Percentiles rank a stretch among this genome's conserved stretches.
These are phyloP conservation scores for Phytophthora europaea DNA, from an alignment of 352 stramenopile species.

Conservation along the genomic window DNA sequence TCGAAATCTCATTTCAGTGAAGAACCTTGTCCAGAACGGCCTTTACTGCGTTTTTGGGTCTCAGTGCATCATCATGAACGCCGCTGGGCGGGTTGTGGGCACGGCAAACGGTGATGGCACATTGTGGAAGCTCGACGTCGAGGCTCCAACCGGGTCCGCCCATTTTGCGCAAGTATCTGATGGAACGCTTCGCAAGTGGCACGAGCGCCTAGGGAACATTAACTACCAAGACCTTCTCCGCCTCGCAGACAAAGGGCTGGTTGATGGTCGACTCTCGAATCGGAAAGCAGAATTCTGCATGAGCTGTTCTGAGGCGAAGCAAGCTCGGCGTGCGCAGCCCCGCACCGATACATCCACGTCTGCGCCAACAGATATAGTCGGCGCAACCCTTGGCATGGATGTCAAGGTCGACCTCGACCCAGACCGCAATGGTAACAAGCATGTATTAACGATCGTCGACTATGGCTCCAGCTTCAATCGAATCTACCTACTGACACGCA, in stretches of 20 bases:
- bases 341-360: conserved; percentile 11
- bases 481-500: conserved; percentile 15
- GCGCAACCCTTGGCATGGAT: conserved; percentile 16
- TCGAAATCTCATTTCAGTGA: neutral
- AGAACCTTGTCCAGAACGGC: neutral
- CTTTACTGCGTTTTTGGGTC: neutral
- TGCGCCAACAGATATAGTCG: conserved; percentile 14
- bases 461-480: conserved; percentile 22
- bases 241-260: neutral
- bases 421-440: conserved; percentile 13
- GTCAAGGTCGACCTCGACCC: conserved; percentile 13
- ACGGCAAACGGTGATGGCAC: neutral
- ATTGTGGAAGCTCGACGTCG: neutral
- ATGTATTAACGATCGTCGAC: conserved; percentile 26
- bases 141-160: too few species aligned
- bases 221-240: conserved; percentile 15
- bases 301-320: conserved; percentile 13
- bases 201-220: conserved; percentile 11
- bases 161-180: neutral
- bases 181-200: neutral
- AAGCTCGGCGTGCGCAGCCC: neutral
- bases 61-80: neutral
- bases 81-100: neutral
- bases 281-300: conserved; percentile 15
- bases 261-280: neutral